Evolutionary conservation across 768 basidiomycete species (phyloP), one percentile per base, ranked within the genome.

Genomic region (Pisolithus microcarpus): DNA sequence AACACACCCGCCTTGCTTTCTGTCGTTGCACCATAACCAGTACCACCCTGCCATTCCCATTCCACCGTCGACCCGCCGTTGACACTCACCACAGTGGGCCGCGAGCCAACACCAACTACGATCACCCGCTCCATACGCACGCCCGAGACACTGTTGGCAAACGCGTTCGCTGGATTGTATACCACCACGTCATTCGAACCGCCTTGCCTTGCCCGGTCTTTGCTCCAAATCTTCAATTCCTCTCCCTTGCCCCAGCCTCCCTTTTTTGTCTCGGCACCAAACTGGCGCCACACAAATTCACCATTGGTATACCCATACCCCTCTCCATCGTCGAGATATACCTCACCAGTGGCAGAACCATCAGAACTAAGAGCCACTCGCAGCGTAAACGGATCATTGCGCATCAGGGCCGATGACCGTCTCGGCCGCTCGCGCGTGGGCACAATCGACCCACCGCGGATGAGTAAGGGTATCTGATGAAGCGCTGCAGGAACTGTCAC

Each of bases 271-370:
- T 52, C 76, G 23, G 90, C 84, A 23, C 61, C 61, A 61, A 94
- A 90, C 53, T 75, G 72, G 50, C 91, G 82, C 90, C 90, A 94
- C 52, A 96, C 74, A 63, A 89, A 80, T 52, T 91, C 75, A 28
- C 96, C 96, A 6, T 77, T 63, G 52, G 78, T 70, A 67, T 93
- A 84, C 5, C 75, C 71, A 67, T 82, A 98, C 0, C 85, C 80
- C 47, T 85, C 86, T 13, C 96, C 96, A 58, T 98, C 96, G 64
- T 99, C 96, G 50, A 95, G 79, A 69, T 98, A 99, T 36, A 99
- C 75, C 61, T 94, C 89, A 36, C 96, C 96, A 2, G 62, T 64
- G 0, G 94, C 94, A 28, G 56, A 61, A 24, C 70, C 67, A 1
- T 71, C 61, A 43, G 81, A 79, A 68, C 78, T 78, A 18, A 95